Conservation (phyloP, 2,329 filamentous ascomycete genomes). For the Zasmidium angulare region DNA sequence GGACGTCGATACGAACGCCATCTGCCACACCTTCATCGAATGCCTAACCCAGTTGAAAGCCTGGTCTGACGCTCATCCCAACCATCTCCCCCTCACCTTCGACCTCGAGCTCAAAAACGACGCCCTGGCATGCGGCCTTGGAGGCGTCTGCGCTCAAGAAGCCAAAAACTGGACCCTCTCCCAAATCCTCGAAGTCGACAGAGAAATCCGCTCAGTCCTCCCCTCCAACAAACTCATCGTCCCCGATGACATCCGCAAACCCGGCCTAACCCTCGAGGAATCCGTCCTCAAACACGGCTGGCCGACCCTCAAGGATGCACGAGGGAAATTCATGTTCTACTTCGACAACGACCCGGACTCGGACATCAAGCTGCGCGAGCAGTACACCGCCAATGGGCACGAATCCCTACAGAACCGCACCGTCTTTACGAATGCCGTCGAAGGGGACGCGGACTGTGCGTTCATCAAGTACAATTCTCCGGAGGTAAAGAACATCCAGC, state of each 20-base stretch:
- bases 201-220: constrained; percentile 50
- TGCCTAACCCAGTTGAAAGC: constrained; percentile 46
- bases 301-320: constrained; percentile 46
- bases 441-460: constrained; percentile 48
- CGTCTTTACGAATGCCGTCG: constrained; percentile 51
- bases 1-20: constrained; percentile 48
- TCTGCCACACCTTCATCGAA: constrained; percentile 48
- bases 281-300: constrained; percentile 50
- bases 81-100: constrained; percentile 50
- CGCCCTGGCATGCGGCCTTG: constrained; percentile 34
- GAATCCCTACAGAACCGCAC: constrained; percentile 45
- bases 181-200: constrained; percentile 46
- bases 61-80: constrained; percentile 47
- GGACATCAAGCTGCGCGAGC: constrained; percentile 33
- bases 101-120: constrained; percentile 53
- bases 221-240: constrained; percentile 43
- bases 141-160: constrained; percentile 41
- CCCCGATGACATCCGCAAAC: constrained; percentile 48
- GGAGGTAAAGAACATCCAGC: constrained; percentile 43
- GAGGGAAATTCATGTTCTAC: constrained; percentile 51
- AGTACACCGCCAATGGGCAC: constrained; percentile 40
- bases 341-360: constrained; percentile 51
- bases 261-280: constrained; percentile 46
- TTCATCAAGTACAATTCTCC: constrained; percentile 54
- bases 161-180: constrained; percentile 47